These are phyloP conservation scores for Curvularia eragrostidis DNA, from an alignment of 2,329 filamentous ascomycete genomes.

Conservation along the genomic window DNA sequence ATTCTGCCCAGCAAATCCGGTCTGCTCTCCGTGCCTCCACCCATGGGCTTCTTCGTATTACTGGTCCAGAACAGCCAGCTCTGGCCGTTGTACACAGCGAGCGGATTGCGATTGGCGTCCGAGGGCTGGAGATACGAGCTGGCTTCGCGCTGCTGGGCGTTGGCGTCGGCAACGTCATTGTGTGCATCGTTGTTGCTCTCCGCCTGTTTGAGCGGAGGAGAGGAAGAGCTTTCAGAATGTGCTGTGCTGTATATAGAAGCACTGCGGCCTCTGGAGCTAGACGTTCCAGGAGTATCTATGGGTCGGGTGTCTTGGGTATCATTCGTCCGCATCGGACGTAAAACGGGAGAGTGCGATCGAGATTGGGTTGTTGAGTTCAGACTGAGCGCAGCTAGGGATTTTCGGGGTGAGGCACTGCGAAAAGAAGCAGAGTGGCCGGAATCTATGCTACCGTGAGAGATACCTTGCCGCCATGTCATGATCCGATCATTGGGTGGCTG, in stretches of 20 bases:
- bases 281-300: conserved; percentile 31
- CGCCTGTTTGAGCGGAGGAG: conserved; percentile 10
- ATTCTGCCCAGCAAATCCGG: conserved; percentile 45
- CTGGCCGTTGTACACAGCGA: conserved; percentile 59
- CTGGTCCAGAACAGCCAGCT: conserved; percentile 63
- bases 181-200: neutral
- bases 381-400: conserved; percentile 44
- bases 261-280: conserved; percentile 20
- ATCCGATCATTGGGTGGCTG: conserved; percentile 75
- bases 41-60: conserved; percentile 7
- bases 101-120: conserved; percentile 55
- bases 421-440: conserved; percentile 32
- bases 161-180: too few relatives aligned
- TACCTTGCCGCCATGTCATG: conserved; percentile 81
- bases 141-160: conserved; percentile 17
- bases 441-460: conserved; percentile 62
- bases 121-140: conserved; percentile 11
- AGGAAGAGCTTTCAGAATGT: conserved; percentile 17
- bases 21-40: conserved; percentile 27
- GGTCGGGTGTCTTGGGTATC: conserved; percentile 26
- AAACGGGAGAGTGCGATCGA: conserved; percentile 24
- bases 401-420: conserved; percentile 59
- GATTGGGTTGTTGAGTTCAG: conserved; percentile 18
- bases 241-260: conserved; percentile 18
- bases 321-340: conserved; percentile 19